These are phyloP conservation scores for Calonectria pauciramosa DNA, from an alignment of 2,329 filamentous ascomycete genomes.

Conservation along the genomic window DNA sequence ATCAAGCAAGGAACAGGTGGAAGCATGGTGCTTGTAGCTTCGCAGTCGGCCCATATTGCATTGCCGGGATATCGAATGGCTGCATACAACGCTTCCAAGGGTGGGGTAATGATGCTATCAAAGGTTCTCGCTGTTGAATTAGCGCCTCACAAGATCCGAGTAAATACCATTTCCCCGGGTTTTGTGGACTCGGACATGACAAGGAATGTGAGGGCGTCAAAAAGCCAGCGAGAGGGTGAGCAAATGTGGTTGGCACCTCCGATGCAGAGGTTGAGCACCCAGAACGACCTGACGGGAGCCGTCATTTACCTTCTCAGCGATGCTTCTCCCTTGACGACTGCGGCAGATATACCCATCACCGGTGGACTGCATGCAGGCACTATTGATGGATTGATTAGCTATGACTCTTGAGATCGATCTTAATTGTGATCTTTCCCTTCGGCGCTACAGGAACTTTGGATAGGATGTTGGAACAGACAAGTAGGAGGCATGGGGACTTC, in stretches of 20 bases:
- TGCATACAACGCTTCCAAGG: conserved; percentile 60
- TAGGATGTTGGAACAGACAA: too few species aligned
- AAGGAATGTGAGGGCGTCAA: conserved; percentile 46
- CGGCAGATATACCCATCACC: conserved; percentile 59
- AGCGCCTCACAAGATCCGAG: conserved; percentile 51
- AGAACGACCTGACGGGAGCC: conserved; percentile 58
- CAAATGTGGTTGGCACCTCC: conserved; percentile 56
- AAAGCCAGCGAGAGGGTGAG: conserved; percentile 50
- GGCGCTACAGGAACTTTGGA: neutral
- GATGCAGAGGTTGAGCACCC: conserved; percentile 54
- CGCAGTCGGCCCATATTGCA: conserved; percentile 41
- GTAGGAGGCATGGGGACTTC: too few species aligned
- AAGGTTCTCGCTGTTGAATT: conserved; percentile 55
- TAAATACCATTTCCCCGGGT: conserved; percentile 56
- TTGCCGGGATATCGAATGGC: conserved; percentile 47
- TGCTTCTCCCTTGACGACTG: conserved; percentile 58
- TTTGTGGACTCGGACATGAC: conserved; percentile 55
- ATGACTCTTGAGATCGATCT: conserved; percentile 41
- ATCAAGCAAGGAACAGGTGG: conserved; percentile 54
- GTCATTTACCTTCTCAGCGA: conserved; percentile 60
- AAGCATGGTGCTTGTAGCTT: conserved; percentile 51
- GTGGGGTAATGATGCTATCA: conserved; percentile 56
- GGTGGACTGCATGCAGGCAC: conserved; percentile 58
- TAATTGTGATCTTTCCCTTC: neutral
- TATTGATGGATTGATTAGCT: conserved; percentile 53